Base-by-base conservation (phyloP, 1,284 basidiomycete species). In the Microbotryum silenes-acaulis region DNA sequence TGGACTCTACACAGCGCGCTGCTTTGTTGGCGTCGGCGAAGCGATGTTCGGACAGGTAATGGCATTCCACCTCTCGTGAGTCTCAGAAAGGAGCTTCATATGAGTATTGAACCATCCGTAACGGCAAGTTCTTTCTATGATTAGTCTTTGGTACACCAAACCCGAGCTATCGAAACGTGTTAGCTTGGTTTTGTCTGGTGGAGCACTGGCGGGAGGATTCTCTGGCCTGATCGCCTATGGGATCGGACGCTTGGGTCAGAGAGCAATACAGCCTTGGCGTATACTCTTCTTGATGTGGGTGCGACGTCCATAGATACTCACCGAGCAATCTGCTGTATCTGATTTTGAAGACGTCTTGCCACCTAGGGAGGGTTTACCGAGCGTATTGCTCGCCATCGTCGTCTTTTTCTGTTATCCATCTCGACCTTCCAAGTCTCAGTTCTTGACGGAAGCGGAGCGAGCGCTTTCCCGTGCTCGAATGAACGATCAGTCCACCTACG, bases 401-500 rank as follows among this genome's bases (percentile, higher is more conserved):
- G 81, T 85, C 2, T 75, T 85, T 60, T 79, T 84, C 62, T 77
- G 86, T 64, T 78, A 93, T 8, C 90, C 90, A 0, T 80, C 85
- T 56, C 79, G 89, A 37, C 90, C 90, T 0, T 88, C 91, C 72
- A 85, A 82, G 12, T 85, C 87, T 0, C 75, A 74, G 0, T 87
- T 84, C 72, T 76, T 92, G 50, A 85, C 78, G 49, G 85, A 87
- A 64, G 78, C 82, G 12, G 86, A 93, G 73, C 82, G 89, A 12
- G 81, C 81, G 54, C 76, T 92, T 37, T 86, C 87, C 4, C 70
- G 89, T 29, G 83, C 83, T 21, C 81, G 89, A 54, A 83, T 88
- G 78, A 90, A 88, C 70, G 79, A 84, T 56, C 82, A 84, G 25
- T 81, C 81, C 6, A 81, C 81, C 59, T 82, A 81, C 3, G 89